Evolutionary conservation across 257 asterid genomes (phyloP), one percentile per base, ranked within the genome.

Genomic region (Solanum okadae): DNA sequence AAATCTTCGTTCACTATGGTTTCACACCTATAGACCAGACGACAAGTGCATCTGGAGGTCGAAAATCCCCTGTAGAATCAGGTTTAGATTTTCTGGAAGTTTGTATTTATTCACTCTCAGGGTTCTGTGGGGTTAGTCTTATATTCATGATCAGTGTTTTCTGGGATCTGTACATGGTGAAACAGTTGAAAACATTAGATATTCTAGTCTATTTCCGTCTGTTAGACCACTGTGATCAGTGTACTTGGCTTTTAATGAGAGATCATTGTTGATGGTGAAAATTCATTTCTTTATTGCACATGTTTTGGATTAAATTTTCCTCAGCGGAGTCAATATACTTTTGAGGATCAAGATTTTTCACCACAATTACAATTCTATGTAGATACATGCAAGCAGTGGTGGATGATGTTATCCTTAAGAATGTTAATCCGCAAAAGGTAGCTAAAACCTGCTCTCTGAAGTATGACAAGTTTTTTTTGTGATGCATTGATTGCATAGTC

Each of bases 381-480:
- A 97, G 99, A 94, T 96, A 95, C 94, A 97, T 97, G 96, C 99
- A 97, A 93, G 99, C 98, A 82, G 98, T 95, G 89, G 95, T 93
- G 65, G 95, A 95, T 92, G 99, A 97, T 89, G 92, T 97, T 83
- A 88, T 97, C 88, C 91, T 93, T 87, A 94, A 91, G 88, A 92
- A 91, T 88, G 96, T 92, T 61, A 91, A 96, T 94, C 98, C 98
- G 14, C 87, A 92, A 61, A 96, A 94, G 98, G 99, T 96, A 77
- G 87, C 90, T 38, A 71, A 44, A 75, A 89, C 86, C 85, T 86
- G 42, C 71, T 84, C 78, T 87, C 89, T 84, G 46, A 77, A 31
- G 10, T 84, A 63, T 56, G 40, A 72, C 40, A 34, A 31, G 76
- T 37, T 37, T 37, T 56, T 70, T 83, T 38, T 40, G n/a, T 61